phyloP scores from a whole-genome alignment of 208 protist species.

The Trichomonas tenax region DNA sequence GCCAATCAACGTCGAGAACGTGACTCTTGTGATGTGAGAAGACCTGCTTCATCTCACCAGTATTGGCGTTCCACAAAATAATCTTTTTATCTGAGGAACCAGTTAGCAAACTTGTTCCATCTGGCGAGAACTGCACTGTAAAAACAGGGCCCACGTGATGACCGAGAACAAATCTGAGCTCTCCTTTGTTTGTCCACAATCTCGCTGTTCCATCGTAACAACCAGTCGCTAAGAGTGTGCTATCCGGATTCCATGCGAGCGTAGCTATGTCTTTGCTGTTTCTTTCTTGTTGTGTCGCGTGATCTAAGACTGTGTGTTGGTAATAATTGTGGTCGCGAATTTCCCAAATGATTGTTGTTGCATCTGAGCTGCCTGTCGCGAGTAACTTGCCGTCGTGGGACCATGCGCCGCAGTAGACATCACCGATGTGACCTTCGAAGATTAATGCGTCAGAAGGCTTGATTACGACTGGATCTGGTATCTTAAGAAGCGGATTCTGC shows the following conservation, averaged over 20 bases:
- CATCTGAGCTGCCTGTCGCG: neutral
- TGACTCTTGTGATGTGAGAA: constrained; percentile 54
- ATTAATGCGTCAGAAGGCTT: neutral
- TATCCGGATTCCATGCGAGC: neutral
- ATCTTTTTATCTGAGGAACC: constrained; percentile 58
- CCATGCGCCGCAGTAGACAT: constrained; percentile 2
- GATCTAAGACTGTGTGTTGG: neutral
- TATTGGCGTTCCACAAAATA: constrained; percentile 39
- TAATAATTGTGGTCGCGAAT: neutral
- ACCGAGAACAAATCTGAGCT: neutral
- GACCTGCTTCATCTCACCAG: constrained; percentile 40
- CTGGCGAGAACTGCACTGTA: constrained; percentile 61
- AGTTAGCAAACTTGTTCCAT: constrained; percentile 50
- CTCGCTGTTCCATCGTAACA: constrained; percentile 20
- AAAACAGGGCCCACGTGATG: constrained; percentile 60
- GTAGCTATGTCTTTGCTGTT: neutral
- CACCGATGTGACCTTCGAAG: neutral
- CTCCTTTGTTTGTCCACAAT: constrained; percentile 16
- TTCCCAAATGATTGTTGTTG: neutral
- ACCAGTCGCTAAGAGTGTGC: neutral
- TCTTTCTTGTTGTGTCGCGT: neutral
- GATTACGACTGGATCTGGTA: neutral
- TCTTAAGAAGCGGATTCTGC: neutral
- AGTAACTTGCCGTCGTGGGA: neutral
- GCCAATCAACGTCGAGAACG: constrained; percentile 66